Percentiles rank a stretch among this genome's conserved stretches.
Conservation (phyloP, 2,329 filamentous ascomycete species). For the Saccharata proteae region DNA sequence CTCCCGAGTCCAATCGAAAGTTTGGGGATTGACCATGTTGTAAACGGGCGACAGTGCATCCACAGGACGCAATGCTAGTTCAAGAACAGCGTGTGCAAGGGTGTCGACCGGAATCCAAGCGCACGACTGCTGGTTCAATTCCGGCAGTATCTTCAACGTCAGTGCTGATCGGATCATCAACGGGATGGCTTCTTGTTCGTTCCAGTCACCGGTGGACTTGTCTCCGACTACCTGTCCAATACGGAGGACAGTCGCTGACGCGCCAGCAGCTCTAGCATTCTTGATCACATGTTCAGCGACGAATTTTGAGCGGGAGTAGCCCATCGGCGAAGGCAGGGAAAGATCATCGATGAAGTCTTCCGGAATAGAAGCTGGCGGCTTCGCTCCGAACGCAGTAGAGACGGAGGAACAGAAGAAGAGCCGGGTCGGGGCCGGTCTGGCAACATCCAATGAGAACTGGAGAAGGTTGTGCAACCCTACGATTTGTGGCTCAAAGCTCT, state of each 20-base stretch:
- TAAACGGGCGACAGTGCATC: constrained; percentile 16
- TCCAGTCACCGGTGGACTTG: constrained; percentile 35
- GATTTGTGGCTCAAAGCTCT: constrained; percentile 39
- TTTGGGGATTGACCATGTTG: constrained; percentile 39
- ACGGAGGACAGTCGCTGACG: constrained; percentile 25
- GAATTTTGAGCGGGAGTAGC: constrained; percentile 40
- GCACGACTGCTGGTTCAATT: constrained; percentile 27
- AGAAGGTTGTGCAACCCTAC: constrained; percentile 34
- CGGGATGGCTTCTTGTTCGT: constrained; percentile 38
- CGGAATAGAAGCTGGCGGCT: constrained; percentile 20
- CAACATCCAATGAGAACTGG: constrained; percentile 23
- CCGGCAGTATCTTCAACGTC: constrained; percentile 35
- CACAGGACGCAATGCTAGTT: constrained; percentile 16
- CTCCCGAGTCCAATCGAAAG: constrained; percentile 41
- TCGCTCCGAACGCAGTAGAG: constrained; percentile 29
- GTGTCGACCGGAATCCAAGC: constrained; percentile 28
- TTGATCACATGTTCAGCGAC: constrained; percentile 36
- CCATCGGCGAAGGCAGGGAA: constrained; percentile 35
- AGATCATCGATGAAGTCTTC: constrained; percentile 27
- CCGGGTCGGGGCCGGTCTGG: constrained; percentile 21
- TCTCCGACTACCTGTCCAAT: constrained; percentile 39
- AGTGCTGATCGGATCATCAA: constrained; percentile 36
- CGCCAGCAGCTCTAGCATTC: constrained; percentile 11
- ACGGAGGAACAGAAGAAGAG: constrained; percentile 37
- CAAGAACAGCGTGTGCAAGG: constrained; percentile 30